phyloP scores from a whole-genome alignment of 257 asterid species.

The Lycium barbarum region DNA sequence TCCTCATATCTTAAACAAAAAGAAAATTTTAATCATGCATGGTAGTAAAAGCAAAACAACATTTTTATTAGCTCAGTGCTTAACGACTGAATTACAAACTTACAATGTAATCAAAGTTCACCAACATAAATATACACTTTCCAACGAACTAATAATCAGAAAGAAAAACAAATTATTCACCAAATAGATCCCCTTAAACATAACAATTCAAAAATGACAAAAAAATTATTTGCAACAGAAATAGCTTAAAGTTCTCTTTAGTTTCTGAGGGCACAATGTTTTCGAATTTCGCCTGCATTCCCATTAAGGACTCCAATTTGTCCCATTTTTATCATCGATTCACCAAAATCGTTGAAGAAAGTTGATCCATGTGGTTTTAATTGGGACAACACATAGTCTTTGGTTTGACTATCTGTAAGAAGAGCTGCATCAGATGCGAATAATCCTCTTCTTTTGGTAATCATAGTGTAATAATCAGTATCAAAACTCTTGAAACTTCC shows the following conservation, averaged over 20 bases:
- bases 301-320: constrained; percentile 48
- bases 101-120: no score
- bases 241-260: background rate
- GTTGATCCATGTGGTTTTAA: constrained; percentile 27
- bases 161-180: background rate
- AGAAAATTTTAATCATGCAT: no score
- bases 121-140: background rate
- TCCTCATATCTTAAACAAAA: no score
- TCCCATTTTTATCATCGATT: constrained; percentile 52
- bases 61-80: background rate
- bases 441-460: constrained; percentile 46
- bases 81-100: no score
- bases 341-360: constrained; percentile 55
- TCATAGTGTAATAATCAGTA: constrained; percentile 30
- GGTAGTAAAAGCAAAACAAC: no score
- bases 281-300: constrained; percentile 45
- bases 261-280: constrained; percentile 35
- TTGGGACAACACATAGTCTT: constrained; percentile 41
- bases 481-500: constrained; percentile 50
- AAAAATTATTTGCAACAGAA: background rate
- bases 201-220: background rate
- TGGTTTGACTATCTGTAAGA: constrained; percentile 41
- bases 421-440: constrained; percentile 52
- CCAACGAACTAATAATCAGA: background rate
- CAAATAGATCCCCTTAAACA: background rate